A percentile compares a stretch with the other conserved stretches of the same genome.
phyloP scores from a whole-genome alignment of 495 filamentous ascomycete genomes.

The Tuber aestivum region DNA sequence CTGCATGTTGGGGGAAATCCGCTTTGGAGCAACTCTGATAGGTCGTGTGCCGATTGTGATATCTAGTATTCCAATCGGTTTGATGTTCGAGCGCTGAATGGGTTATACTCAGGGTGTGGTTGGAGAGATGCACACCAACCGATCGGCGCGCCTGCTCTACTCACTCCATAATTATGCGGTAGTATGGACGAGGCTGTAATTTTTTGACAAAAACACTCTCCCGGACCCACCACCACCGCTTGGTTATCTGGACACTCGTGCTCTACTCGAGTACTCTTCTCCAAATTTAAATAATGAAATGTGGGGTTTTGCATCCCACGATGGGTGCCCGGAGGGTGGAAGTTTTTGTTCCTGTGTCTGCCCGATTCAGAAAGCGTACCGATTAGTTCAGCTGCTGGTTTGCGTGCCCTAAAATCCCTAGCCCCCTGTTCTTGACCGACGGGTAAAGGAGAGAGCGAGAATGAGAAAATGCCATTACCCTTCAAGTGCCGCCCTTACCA shows the following conservation, averaged over 20 bases:
- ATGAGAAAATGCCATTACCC: not conserved
- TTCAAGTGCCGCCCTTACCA: not conserved
- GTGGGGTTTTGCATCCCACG: not conserved
- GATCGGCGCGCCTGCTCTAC: not conserved
- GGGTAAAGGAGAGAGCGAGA: not conserved
- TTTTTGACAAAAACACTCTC: not conserved
- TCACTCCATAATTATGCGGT: not conserved
- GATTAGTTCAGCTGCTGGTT: not conserved
- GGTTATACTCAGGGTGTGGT: too few species aligned
- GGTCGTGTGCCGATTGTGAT: too few species aligned
- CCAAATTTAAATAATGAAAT: not conserved
- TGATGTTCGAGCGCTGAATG: too few species aligned
- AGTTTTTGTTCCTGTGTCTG: not conserved
- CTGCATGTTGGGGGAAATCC: too few species aligned
- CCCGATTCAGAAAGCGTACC: not conserved
- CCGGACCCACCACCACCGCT: not conserved
- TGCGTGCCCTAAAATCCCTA: not conserved
- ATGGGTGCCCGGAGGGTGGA: not conserved
- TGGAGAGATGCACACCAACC: not conserved
- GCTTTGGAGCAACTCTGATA: too few species aligned
- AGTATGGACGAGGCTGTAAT: not conserved
- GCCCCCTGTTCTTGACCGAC: not conserved
- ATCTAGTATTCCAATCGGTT: not conserved
- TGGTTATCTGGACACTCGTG: not conserved
- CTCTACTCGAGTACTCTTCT: too few species aligned